Conservation (phyloP, 2,329 filamentous ascomycete genomes). For the Thermomyces lanuginosus region DNA sequence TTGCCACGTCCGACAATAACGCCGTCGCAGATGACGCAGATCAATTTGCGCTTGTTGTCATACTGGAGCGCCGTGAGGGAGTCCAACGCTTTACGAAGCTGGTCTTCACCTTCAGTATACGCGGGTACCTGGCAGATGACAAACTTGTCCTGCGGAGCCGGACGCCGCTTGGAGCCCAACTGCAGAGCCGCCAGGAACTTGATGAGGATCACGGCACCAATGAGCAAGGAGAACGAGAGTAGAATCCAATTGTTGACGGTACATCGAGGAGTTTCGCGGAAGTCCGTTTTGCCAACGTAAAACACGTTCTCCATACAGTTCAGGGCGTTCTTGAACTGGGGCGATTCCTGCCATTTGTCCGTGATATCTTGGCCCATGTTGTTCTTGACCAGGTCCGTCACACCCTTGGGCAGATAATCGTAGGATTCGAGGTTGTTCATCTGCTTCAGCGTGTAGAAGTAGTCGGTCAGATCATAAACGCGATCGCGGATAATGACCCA, state of each 20-base stretch:
- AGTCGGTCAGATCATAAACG: slow-evolving; percentile 83
- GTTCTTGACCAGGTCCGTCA: slow-evolving; percentile 52
- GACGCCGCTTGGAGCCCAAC: slow-evolving; percentile 78
- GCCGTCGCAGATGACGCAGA: slow-evolving; percentile 91
- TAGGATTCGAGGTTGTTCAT: slow-evolving; percentile 42
- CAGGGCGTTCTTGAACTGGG: slow-evolving; percentile 46
- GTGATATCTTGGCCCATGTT: slow-evolving; percentile 72
- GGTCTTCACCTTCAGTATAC: slow-evolving; percentile 96
- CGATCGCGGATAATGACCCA: slow-evolving; percentile 66
- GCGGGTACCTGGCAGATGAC: slow-evolving; percentile 97
- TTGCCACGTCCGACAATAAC: slow-evolving; percentile 94
- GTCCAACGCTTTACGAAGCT: slow-evolving; percentile 78
- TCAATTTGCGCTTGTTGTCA: slow-evolving; percentile 95
- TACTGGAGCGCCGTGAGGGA: slow-evolving; percentile 89
- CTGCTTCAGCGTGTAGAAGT: slow-evolving; percentile 58
- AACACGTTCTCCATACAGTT: slow-evolving; percentile 73
- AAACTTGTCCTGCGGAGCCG: slow-evolving; percentile 89
- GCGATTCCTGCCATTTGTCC: slow-evolving; percentile 39
- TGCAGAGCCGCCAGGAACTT: slow-evolving; percentile 92
- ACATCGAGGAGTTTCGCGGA: slow-evolving; percentile 59
- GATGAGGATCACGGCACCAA: slow-evolving; percentile 61
- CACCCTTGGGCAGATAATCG: slow-evolving; percentile 52
- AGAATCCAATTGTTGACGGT: slow-evolving; percentile 84
- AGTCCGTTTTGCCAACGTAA: slow-evolving; percentile 70
- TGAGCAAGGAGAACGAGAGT: slow-evolving; percentile 67